These are phyloP conservation scores for Pichia exigua DNA, from an alignment of 805 yeast genomes.

Conservation along the genomic window DNA sequence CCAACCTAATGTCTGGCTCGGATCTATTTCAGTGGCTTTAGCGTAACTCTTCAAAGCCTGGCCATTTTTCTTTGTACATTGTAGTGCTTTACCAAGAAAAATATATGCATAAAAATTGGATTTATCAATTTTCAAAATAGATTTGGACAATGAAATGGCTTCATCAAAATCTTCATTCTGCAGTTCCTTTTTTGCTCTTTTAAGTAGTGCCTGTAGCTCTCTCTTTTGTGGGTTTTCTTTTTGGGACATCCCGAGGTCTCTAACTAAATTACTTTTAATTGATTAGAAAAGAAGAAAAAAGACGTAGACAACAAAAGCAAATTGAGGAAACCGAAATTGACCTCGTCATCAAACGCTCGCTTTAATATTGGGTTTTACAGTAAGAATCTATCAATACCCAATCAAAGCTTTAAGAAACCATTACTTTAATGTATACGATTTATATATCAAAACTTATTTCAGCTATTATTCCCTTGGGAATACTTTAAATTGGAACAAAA, in stretches of 20 bases:
- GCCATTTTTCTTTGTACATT: slow-evolving; percentile 32
- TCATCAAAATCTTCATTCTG: slow-evolving; percentile 6
- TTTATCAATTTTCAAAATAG: slow-evolving; percentile 47
- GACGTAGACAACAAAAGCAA: background rate
- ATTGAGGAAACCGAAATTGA: background rate
- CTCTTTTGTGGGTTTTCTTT: background rate
- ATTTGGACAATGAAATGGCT: slow-evolving; percentile 1
- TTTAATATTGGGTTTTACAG: background rate
- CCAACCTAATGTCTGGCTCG: slow-evolving; percentile 61
- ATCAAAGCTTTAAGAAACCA: too few relatives aligned
- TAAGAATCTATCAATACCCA: too few relatives aligned
- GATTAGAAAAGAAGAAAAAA: background rate
- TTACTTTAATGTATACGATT: too few relatives aligned
- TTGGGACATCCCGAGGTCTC: background rate
- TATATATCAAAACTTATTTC: too few relatives aligned
- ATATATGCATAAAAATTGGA: slow-evolving; percentile 58
- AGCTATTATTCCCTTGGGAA: too few relatives aligned
- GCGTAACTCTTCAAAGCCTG: slow-evolving; percentile 38
- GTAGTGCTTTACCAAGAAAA: slow-evolving; percentile 64
- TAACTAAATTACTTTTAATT: background rate
- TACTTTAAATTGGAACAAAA: background rate
- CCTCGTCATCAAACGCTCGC: background rate
- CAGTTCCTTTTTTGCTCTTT: slow-evolving; percentile 35
- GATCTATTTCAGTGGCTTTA: slow-evolving; percentile 43
- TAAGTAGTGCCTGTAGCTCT: slow-evolving; percentile 26